phyloP scores from a whole-genome alignment of 2,329 filamentous ascomycete genomes.

The Cladophialophora immunda region DNA sequence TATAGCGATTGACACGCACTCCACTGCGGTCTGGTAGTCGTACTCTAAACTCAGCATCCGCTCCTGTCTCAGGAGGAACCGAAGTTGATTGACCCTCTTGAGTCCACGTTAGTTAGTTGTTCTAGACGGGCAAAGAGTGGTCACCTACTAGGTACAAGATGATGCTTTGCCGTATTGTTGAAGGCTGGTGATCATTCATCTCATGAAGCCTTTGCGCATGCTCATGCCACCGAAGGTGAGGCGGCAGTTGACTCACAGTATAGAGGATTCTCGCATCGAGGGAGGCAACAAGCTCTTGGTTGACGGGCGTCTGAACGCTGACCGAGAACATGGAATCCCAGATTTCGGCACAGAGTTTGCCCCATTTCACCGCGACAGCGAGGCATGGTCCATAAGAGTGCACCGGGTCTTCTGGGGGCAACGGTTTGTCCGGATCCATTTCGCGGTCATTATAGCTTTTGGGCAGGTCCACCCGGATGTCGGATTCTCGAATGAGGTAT shows the following conservation, averaged over 20 bases:
- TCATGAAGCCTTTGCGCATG: no score
- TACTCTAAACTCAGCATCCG: no score
- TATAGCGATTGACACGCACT: no score
- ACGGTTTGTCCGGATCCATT: not conserved
- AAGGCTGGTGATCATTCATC: no score
- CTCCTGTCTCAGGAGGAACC: no score
- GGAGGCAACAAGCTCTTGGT: not conserved
- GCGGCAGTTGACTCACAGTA: not conserved
- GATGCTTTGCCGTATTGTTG: no score
- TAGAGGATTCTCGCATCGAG: slow-evolving; percentile 3
- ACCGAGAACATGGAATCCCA: slow-evolving; percentile 4
- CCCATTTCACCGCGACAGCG: slow-evolving; percentile 1
- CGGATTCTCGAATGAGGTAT: slow-evolving; percentile 11
- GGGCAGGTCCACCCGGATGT: not conserved
- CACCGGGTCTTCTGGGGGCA: not conserved
- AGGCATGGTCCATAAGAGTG: not conserved
- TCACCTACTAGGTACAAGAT: no score
- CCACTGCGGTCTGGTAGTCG: no score
- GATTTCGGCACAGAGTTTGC: slow-evolving; percentile 3
- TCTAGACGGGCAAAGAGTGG: no score
- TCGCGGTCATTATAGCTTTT: not conserved
- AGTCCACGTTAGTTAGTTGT: no score
- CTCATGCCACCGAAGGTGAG: slow-evolving; percentile 1
- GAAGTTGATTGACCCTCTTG: no score
- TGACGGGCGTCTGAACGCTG: not conserved